Evolutionary conservation across 2,329 filamentous ascomycete species (phyloP).

Genomic region (Pezicula neosporulosa): DNA sequence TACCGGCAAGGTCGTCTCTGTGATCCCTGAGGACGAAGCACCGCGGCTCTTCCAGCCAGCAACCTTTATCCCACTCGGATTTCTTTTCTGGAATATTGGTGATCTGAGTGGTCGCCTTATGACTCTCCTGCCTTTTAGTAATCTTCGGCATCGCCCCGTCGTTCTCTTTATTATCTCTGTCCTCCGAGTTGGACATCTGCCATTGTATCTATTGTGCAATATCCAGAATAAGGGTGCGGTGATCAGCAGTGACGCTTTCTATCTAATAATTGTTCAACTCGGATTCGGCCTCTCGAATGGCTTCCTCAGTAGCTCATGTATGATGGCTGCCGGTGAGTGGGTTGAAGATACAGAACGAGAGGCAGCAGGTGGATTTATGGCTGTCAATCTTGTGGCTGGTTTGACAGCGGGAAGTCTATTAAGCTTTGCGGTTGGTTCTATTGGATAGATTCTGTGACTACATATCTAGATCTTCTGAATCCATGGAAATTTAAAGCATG

Average conservation of each 20-base stretch:
- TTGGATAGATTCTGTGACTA: no score
- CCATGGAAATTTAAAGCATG: no score
- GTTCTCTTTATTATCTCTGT: constrained; percentile 66
- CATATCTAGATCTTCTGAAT: no score
- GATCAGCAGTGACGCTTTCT: constrained; percentile 81
- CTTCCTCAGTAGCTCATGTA: constrained; percentile 80
- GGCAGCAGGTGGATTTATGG: constrained; percentile 92
- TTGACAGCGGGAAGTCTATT: constrained; percentile 81
- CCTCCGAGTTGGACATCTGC: constrained; percentile 67
- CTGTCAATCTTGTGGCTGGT: constrained; percentile 80
- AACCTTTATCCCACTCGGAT: constrained; percentile 84
- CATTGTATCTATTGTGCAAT: constrained; percentile 88
- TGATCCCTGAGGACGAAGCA: constrained; percentile 36
- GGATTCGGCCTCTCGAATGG: constrained; percentile 84
- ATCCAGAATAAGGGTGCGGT: constrained; percentile 71
- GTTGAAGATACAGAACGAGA: constrained; percentile 81
- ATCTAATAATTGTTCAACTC: constrained; percentile 78
- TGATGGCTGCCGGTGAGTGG: constrained; percentile 85
- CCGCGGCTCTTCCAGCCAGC: constrained; percentile 63
- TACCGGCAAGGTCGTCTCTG: constrained; percentile 63
- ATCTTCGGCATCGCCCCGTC: constrained; percentile 57
- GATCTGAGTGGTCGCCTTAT: constrained; percentile 75
- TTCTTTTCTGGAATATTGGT: constrained; percentile 91
- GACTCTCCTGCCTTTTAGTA: constrained; percentile 53
- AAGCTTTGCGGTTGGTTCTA: constrained; percentile 62